Percentiles rank a stretch among this genome's conserved stretches.
These are phyloP conservation scores for Aspergillus sp. DNA, from an alignment of 2,329 filamentous ascomycete genomes.

Conservation along the genomic window DNA sequence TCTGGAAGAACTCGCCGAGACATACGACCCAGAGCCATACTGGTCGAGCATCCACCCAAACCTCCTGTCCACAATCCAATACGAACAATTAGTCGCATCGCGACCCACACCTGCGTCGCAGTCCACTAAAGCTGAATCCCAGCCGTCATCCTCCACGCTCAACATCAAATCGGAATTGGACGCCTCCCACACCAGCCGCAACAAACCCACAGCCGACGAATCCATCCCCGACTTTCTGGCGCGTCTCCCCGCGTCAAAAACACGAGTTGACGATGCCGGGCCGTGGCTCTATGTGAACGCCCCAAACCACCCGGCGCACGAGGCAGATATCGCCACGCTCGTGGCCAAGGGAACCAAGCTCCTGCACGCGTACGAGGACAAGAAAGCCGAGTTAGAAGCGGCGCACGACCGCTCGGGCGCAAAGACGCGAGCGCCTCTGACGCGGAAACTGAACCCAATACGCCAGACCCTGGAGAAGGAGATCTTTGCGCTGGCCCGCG, in stretches of 20 bases:
- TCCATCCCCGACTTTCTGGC: conserved; percentile 62
- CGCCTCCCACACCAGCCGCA: not conserved
- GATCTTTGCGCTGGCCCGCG: conserved; percentile 61
- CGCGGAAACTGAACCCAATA: conserved; percentile 39
- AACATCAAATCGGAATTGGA: not conserved
- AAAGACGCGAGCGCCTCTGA: conserved; percentile 32
- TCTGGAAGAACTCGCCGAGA: conserved; percentile 51
- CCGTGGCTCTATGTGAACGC: conserved; percentile 70
- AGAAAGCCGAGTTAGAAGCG: conserved; percentile 49
- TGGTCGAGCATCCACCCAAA: conserved; percentile 37
- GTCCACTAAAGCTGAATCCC: not conserved
- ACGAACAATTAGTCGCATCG: conserved; percentile 5
- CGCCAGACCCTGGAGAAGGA: conserved; percentile 48
- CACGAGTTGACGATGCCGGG: conserved; percentile 43
- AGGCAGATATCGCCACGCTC: conserved; percentile 49
- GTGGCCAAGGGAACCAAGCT: conserved; percentile 55
- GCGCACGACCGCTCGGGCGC: conserved; percentile 44
- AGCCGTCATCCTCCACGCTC: not conserved
- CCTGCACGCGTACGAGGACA: conserved; percentile 47
- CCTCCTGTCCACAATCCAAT: conserved; percentile 34
- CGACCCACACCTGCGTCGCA: not conserved
- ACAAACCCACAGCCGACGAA: conserved; percentile 48
- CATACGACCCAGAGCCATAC: conserved; percentile 53
- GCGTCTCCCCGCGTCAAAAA: conserved; percentile 66
- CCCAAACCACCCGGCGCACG: conserved; percentile 54